Evolutionary conservation across 2,329 filamentous ascomycete species (phyloP).

Genomic region (Biscogniauxia marginata): DNA sequence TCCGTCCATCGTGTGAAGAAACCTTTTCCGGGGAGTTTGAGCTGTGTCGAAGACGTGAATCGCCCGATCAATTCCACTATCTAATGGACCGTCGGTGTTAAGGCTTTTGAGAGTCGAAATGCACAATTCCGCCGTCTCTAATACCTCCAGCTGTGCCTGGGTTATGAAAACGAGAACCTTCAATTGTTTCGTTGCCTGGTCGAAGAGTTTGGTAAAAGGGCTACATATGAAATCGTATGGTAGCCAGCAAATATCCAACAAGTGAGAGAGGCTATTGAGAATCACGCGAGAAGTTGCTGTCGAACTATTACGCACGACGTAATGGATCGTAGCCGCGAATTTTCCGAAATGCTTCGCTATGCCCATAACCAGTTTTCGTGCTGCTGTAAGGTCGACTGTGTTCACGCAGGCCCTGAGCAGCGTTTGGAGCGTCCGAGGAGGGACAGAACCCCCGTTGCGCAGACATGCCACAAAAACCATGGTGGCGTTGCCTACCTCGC

Average conservation of each 20-base stretch:
- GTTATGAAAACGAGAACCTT: constrained; percentile 10
- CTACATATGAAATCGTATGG: constrained; percentile 15
- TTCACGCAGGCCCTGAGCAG: constrained; percentile 27
- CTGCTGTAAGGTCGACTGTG: constrained; percentile 18
- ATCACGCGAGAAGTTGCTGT: constrained; percentile 14
- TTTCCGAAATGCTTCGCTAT: constrained; percentile 21
- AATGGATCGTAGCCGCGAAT: constrained; percentile 21
- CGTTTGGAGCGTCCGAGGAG: constrained; percentile 24
- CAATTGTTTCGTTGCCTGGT: constrained; percentile 4
- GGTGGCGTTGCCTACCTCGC: constrained; percentile 25
- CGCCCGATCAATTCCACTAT: constrained; percentile 11
- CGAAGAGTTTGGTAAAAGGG: constrained; percentile 5
- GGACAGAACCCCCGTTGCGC: constrained; percentile 19
- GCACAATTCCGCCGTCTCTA: constrained; percentile 7
- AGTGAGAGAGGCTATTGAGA: constrained; percentile 20
- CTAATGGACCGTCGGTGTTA: constrained; percentile 4
- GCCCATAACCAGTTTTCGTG: constrained; percentile 25
- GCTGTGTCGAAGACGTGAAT: constrained; percentile 3
- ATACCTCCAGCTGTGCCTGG: constrained; percentile 17
- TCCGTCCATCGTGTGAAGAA: neutral
- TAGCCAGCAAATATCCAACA: constrained; percentile 26
- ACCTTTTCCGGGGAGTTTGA: neutral
- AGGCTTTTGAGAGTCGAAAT: constrained; percentile 3
- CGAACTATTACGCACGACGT: constrained; percentile 14
- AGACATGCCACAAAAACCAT: constrained; percentile 30